Percentiles rank a stretch among this genome's conserved stretches.
Conservation (phyloP, 352 stramenopile species). For the Ophiocytium majus region DNA sequence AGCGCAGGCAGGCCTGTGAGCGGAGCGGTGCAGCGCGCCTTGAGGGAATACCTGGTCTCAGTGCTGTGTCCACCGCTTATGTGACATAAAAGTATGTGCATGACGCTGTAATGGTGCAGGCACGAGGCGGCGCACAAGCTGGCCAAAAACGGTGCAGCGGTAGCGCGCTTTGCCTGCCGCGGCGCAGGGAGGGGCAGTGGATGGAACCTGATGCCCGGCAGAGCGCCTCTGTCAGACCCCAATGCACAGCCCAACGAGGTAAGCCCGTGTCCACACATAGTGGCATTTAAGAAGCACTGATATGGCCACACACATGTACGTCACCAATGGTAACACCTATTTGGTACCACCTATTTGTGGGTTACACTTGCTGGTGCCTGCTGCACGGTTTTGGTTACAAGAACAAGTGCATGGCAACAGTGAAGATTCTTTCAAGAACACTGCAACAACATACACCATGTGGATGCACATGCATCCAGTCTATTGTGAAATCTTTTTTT, state of each 20-base stretch:
- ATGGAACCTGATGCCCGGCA: slow-evolving; percentile 42
- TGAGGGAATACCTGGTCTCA: neutral
- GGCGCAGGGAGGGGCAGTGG: slow-evolving; percentile 47
- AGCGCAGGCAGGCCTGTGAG: too few species aligned
- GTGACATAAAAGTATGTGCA: neutral
- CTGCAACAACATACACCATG: too few species aligned
- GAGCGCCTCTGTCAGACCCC: slow-evolving; percentile 56
- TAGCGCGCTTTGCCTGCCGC: slow-evolving; percentile 55
- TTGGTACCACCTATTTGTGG: too few species aligned
- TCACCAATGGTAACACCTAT: slow-evolving; percentile 14
- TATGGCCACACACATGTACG: slow-evolving; percentile 35
- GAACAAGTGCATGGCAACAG: too few species aligned
- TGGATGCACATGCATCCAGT: too few species aligned
- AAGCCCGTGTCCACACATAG: neutral
- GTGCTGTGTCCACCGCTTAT: neutral
- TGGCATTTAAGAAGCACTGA: slow-evolving; percentile 17
- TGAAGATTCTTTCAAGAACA: too few species aligned
- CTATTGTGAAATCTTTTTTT: too few species aligned
- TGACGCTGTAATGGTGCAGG: slow-evolving; percentile 21
- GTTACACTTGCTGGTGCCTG: neutral
- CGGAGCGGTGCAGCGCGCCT: too few species aligned
- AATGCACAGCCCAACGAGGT: slow-evolving; percentile 51
- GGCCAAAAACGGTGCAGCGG: slow-evolving; percentile 44
- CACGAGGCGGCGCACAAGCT: slow-evolving; percentile 58
- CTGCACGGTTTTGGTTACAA: too few species aligned